Percentiles rank a stretch among this genome's conserved stretches.
These are phyloP conservation scores for Yamadazyma friedrichii DNA, from an alignment of 1,139 yeast species.

Conservation along the genomic window DNA sequence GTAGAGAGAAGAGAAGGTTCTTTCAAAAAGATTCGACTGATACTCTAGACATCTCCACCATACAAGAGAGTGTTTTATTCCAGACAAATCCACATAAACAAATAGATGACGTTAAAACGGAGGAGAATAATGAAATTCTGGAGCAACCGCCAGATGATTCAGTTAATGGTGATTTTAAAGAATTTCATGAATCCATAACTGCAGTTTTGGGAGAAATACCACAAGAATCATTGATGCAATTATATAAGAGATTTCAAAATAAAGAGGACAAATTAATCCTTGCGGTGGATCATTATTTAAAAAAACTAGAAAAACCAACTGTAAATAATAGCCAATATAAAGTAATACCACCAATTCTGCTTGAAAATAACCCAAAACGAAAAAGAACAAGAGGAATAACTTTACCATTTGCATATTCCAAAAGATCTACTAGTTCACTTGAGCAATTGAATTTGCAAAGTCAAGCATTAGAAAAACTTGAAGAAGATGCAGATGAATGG, in stretches of 20 bases:
- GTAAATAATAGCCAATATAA: constrained; percentile 3
- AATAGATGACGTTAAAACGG: neutral
- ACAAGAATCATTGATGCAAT: constrained; percentile 13
- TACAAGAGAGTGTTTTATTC: neutral
- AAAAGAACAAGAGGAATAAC: constrained; percentile 16
- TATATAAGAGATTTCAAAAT: constrained; percentile 24
- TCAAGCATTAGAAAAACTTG: constrained; percentile 14
- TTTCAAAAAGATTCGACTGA: neutral
- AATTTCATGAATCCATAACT: constrained; percentile 3
- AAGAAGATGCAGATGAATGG: constrained; percentile 18
- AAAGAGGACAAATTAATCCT: constrained; percentile 23
- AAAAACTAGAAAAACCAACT: constrained; percentile 11
- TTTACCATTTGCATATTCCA: constrained; percentile 13
- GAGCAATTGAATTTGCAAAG: constrained; percentile 9
- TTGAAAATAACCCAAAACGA: constrained; percentile 11
- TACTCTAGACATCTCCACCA: neutral
- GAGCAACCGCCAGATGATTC: neutral
- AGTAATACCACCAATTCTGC: constrained; percentile 16
- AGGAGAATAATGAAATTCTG: neutral
- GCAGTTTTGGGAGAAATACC: constrained; percentile 24
- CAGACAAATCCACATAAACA: neutral
- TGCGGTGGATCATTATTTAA: constrained; percentile 31
- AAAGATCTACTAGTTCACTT: constrained; percentile 8
- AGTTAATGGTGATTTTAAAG: neutral
- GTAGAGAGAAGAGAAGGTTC: constrained; percentile 8